Evolutionary conservation across 768 basidiomycete genomes (phyloP).

Genomic region (Russula brevipes): DNA sequence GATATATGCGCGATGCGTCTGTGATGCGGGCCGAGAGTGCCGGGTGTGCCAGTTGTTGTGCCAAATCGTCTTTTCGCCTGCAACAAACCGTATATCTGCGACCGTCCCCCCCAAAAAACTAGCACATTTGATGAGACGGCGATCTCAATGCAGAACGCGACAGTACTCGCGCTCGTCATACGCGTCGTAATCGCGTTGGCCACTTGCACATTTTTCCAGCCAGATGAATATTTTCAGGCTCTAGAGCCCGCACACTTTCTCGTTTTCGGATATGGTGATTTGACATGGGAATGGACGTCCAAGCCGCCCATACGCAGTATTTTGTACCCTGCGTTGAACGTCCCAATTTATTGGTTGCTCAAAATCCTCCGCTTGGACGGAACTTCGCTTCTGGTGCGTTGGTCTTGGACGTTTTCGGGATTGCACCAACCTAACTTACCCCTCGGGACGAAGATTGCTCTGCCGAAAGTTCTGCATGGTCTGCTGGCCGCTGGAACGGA

Average conservation of each 20-base stretch:
- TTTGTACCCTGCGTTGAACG: conserved; percentile 74
- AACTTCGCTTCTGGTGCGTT: conserved; percentile 58
- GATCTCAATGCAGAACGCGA: not conserved
- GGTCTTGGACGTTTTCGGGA: conserved; percentile 4
- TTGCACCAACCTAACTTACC: not conserved
- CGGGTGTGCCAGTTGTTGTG: no score
- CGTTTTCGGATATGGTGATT: conserved; percentile 86
- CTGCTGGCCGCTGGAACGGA: conserved; percentile 76
- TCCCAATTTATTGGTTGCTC: conserved; percentile 71
- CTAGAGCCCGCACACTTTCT: conserved; percentile 85
- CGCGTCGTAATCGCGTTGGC: conserved; percentile 59
- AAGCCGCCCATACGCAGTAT: conserved; percentile 70
- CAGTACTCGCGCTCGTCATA: conserved; percentile 39
- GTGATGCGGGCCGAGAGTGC: no score
- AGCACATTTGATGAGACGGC: not conserved
- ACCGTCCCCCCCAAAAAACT: no score
- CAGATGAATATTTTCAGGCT: conserved; percentile 95
- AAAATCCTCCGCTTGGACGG: conserved; percentile 51
- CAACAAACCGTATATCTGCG: no score
- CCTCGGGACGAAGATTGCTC: conserved; percentile 47
- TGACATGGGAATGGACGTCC: conserved; percentile 95
- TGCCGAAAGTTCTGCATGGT: conserved; percentile 76
- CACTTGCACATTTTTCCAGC: conserved; percentile 88
- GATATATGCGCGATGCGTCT: no score
- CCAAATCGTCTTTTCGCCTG: no score